Conservation (phyloP, 1,284 basidiomycete genomes). For the Trichosporon sp. region DNA sequence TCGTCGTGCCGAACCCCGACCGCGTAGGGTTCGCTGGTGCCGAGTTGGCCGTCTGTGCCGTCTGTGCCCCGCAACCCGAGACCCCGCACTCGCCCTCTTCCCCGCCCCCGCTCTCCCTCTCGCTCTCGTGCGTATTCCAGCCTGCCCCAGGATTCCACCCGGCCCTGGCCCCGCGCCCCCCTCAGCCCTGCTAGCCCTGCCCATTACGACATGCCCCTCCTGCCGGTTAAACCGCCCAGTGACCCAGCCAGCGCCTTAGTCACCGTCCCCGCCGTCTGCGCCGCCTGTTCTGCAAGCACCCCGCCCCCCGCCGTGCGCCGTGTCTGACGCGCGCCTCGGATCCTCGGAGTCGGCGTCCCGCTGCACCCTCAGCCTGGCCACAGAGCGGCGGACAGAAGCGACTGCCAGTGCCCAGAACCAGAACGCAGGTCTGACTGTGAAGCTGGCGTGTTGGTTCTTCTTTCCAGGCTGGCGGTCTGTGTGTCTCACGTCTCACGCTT, state of each 20-base stretch:
- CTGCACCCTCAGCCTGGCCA: no score
- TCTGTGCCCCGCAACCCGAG: slow-evolving; percentile 1
- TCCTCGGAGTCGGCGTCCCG: neutral
- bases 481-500: neutral
- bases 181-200: no score
- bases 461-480: neutral
- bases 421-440: neutral
- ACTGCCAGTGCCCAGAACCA: neutral
- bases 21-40: neutral
- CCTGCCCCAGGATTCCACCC: neutral
- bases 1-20: neutral
- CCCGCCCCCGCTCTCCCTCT: neutral
- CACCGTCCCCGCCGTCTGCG: neutral
- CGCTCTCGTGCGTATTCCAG: neutral
- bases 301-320: neutral
- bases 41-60: neutral
- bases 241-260: no score
- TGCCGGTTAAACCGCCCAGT: neutral
- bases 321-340: neutral
- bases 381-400: no score
- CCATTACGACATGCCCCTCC: neutral
- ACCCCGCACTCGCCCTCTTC: neutral
- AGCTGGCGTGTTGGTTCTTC: neutral
- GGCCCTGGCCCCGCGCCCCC: neutral
- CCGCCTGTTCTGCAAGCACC: neutral